These are phyloP conservation scores for Jacaranda copaia DNA, from an alignment of 257 asterid genomes.

Conservation along the genomic window DNA sequence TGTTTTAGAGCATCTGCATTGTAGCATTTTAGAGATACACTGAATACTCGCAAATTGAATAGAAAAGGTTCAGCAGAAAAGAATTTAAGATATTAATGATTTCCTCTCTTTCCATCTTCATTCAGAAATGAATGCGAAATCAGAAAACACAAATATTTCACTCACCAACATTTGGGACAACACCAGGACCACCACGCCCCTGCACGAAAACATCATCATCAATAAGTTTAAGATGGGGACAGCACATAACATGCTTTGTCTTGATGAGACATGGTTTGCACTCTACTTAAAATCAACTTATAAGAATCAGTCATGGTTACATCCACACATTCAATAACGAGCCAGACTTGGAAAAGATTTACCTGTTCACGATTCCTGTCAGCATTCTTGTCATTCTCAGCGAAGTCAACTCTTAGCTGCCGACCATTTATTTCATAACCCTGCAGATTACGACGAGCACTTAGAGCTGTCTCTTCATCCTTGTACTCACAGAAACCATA, in stretches of 20 bases:
- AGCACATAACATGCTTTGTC: background rate
- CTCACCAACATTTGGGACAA: constrained; percentile 70
- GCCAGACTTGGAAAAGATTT: constrained; percentile 30
- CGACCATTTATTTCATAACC: constrained; percentile 92
- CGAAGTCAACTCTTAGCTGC: constrained; percentile 94
- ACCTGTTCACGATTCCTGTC: constrained; percentile 86
- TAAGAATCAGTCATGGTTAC: constrained; percentile 11
- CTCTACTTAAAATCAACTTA: background rate
- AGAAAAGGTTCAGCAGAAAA: constrained; percentile 1
- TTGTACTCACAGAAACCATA: constrained; percentile 97
- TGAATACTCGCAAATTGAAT: background rate
- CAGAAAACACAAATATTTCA: constrained; percentile 32
- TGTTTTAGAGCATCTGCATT: constrained; percentile 69
- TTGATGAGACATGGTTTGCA: constrained; percentile 1
- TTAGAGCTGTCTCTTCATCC: constrained; percentile 93
- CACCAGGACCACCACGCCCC: constrained; percentile 94
- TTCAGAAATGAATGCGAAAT: constrained; percentile 20
- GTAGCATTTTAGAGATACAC: constrained; percentile 14
- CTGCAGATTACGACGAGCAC: constrained; percentile 98
- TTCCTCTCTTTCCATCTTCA: constrained; percentile 19
- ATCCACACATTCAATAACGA: constrained; percentile 18
- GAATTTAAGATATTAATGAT: constrained; percentile 6
- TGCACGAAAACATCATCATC: constrained; percentile 49
- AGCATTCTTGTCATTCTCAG: constrained; percentile 89
- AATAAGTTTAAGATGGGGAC: constrained; percentile 9